Evolutionary conservation across 768 basidiomycete species (phyloP).

Genomic region (Tricholoma sp.): DNA sequence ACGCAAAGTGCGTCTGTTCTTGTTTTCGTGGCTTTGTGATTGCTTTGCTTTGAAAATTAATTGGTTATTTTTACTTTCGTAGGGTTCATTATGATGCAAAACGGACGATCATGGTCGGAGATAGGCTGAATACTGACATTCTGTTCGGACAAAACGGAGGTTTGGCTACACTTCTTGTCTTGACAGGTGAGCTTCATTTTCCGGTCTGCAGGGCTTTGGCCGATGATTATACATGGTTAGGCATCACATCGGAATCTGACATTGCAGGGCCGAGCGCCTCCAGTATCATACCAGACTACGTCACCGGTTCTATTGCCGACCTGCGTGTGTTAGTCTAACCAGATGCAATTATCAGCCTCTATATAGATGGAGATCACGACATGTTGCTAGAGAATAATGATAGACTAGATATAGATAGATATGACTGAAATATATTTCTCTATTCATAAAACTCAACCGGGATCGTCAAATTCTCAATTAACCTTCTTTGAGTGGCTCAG

Average conservation of each 20-base stretch:
- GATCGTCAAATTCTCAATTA: conserved; percentile 3
- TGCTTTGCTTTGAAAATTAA: neutral
- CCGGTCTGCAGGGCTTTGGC: neutral
- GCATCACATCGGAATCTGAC: conserved; percentile 72
- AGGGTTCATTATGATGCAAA: conserved; percentile 86
- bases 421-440: neutral
- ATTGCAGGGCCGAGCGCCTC: conserved; percentile 70
- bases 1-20: conserved; percentile 41
- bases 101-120: conserved; percentile 92
- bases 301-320: conserved; percentile 80
- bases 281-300: conserved; percentile 72
- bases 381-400: neutral
- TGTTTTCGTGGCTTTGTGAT: neutral
- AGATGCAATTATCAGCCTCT: neutral
- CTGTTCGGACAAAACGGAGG: conserved; percentile 87
- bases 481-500: conserved; percentile 13
- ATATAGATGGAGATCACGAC: conserved; percentile 2
- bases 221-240: conserved; percentile 29
- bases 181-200: conserved; percentile 63
- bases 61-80: conserved; percentile 10
- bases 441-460: neutral
- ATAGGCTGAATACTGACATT: conserved; percentile 94
- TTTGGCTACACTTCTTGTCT: conserved; percentile 80
- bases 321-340: conserved; percentile 35
- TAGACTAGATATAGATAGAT: neutral